A percentile compares a stretch with the other conserved stretches of the same genome.
phyloP scores from a whole-genome alignment of 1,284 basidiomycete species.

The Microbotryomycetes sp. region DNA sequence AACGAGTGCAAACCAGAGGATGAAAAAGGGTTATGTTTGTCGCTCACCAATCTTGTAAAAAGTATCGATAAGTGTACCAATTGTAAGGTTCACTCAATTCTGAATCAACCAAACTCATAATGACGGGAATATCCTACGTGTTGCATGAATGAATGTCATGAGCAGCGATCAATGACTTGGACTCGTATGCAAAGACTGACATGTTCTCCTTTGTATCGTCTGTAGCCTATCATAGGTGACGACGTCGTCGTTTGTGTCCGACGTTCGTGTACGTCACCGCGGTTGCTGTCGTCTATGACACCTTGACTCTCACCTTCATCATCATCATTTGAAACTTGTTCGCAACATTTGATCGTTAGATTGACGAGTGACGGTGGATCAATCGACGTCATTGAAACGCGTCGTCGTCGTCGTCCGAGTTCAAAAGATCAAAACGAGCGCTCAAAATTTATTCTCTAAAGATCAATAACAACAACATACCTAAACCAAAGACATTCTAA shows the following conservation, averaged over 20 bases:
- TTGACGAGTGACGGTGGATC: neutral
- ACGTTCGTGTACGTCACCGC: no score
- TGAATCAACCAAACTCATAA: slow-evolving; percentile 62
- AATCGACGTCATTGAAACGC: neutral
- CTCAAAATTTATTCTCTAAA: neutral
- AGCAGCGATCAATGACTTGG: neutral
- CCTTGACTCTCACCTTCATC: neutral
- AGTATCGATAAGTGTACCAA: slow-evolving; percentile 72
- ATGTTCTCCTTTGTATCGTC: slow-evolving; percentile 1
- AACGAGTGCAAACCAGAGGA: no score
- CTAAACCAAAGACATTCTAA: neutral
- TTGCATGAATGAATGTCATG: neutral
- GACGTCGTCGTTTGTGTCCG: neutral
- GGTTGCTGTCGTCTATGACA: neutral
- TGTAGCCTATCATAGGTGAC: no score
- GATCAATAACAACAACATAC: neutral
- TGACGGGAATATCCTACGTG: slow-evolving; percentile 31
- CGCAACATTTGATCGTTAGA: no score
- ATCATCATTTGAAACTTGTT: neutral
- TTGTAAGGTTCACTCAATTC: slow-evolving; percentile 95
- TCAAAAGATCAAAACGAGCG: no score
- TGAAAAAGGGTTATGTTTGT: slow-evolving; percentile 1
- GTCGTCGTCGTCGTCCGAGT: neutral
- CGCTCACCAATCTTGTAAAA: slow-evolving; percentile 80
- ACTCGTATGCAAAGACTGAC: neutral